Evolutionary conservation across 1,284 basidiomycete genomes (phyloP).

Genomic region (Microstroma glucosiphilum): DNA sequence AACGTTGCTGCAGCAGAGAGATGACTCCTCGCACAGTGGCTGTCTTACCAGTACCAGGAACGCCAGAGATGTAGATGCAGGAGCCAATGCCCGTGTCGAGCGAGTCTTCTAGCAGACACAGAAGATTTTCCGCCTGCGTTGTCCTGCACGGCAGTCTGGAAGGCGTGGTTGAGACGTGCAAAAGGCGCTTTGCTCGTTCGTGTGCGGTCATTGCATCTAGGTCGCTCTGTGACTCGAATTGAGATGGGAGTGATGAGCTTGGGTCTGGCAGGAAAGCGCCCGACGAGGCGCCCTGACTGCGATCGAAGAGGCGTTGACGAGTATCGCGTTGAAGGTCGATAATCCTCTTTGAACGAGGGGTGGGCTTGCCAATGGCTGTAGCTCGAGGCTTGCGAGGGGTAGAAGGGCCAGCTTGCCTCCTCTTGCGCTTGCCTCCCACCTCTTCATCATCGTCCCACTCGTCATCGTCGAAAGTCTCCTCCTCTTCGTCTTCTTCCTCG

Average conservation of each 20-base stretch:
- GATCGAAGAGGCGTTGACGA: conserved; percentile 1
- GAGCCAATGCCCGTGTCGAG: conserved; percentile 88
- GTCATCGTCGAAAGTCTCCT: conserved; percentile 6
- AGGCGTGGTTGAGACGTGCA: conserved; percentile 90
- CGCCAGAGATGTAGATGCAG: conserved; percentile 93
- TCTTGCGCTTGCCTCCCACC: neutral
- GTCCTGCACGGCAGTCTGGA: conserved; percentile 84
- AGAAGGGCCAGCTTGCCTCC: neutral
- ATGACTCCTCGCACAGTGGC: conserved; percentile 88
- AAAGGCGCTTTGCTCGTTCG: conserved; percentile 53
- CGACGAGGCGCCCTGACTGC: conserved; percentile 5
- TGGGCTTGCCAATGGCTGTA: conserved; percentile 3
- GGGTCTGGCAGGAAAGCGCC: conserved; percentile 27
- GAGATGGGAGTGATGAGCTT: conserved; percentile 28
- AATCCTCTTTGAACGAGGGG: conserved; percentile 8
- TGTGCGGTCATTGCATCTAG: conserved; percentile 27
- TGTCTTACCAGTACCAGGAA: conserved; percentile 83
- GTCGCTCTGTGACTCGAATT: conserved; percentile 17
- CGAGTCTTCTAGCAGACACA: conserved; percentile 73
- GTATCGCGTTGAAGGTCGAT: conserved; percentile 6
- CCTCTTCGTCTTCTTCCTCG: conserved; percentile 8
- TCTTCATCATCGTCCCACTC: conserved; percentile 7
- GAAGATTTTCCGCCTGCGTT: conserved; percentile 72
- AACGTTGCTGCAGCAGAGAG: conserved; percentile 54
- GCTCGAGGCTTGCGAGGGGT: conserved; percentile 10